Evolutionary conservation across 768 basidiomycete species (phyloP).

Genomic region (Boletellus ananiceps): DNA sequence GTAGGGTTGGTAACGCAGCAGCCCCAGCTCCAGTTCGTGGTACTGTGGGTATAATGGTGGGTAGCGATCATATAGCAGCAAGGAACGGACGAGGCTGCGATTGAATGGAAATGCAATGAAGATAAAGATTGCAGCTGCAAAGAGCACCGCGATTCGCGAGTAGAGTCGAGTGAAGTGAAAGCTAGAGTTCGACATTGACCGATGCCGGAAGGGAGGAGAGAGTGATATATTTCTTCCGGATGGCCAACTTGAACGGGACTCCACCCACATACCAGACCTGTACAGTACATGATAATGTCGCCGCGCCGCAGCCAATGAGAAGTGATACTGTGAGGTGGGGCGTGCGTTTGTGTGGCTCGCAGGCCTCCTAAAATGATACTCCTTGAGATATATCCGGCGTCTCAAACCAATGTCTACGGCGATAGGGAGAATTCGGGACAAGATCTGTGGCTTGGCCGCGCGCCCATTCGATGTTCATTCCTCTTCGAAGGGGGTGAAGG

Average conservation of each 20-base stretch:
- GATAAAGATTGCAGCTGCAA: slow-evolving; percentile 6
- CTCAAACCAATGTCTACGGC: too few species aligned
- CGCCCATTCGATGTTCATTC: too few species aligned
- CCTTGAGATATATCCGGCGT: too few species aligned
- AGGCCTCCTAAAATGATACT: too few species aligned
- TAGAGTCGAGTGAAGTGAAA: slow-evolving; percentile 2
- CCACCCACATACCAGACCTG: not conserved
- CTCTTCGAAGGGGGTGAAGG: too few species aligned
- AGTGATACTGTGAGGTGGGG: too few species aligned
- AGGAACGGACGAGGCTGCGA: slow-evolving; percentile 14
- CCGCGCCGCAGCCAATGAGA: not conserved
- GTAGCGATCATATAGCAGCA: slow-evolving; percentile 16
- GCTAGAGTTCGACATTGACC: slow-evolving; percentile 1
- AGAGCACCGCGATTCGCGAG: slow-evolving; percentile 4
- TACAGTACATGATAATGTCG: too few species aligned
- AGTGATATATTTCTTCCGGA: not conserved
- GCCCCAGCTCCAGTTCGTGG: slow-evolving; percentile 31
- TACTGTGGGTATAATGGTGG: slow-evolving; percentile 41
- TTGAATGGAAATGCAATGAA: slow-evolving; percentile 21
- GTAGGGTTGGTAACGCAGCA: slow-evolving; percentile 38
- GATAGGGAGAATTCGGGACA: too few species aligned
- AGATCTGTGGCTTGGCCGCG: too few species aligned
- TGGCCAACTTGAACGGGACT: not conserved
- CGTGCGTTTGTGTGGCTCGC: too few species aligned
- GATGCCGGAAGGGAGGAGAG: not conserved